A percentile compares a stretch with the other conserved stretches of the same genome.
Conservation (phyloP, 306 rosid species). For the Hippophae gyantsensis region DNA sequence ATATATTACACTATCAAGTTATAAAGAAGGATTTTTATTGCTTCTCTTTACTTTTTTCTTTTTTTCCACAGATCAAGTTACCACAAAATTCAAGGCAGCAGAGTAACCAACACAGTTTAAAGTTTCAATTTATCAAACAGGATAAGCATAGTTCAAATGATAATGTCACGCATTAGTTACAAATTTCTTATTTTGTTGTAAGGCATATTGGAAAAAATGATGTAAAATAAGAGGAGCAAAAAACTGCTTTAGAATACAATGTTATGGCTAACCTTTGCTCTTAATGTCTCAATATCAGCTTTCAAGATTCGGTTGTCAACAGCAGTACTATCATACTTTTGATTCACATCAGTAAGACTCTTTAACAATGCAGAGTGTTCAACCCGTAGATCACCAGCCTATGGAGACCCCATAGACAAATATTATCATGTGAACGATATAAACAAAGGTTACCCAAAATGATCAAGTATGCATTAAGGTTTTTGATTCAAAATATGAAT, state of each 20-base stretch:
- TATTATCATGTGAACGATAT: neutral
- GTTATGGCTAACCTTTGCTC: constrained; percentile 39
- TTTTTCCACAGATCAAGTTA: too few species aligned
- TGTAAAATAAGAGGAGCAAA: neutral
- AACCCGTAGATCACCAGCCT: constrained; percentile 42
- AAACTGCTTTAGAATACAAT: neutral
- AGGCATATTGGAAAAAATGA: neutral
- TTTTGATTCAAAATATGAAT: constrained; percentile 8
- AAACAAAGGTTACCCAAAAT: neutral
- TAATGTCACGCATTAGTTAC: too few species aligned
- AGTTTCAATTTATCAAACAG: too few species aligned
- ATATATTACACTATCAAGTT: too few species aligned
- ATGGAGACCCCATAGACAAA: constrained; percentile 3
- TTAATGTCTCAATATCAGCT: constrained; percentile 51
- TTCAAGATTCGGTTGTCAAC: constrained; percentile 50
- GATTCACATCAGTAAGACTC: constrained; percentile 43
- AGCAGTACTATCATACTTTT: constrained; percentile 40
- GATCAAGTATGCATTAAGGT: neutral
- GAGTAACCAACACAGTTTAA: too few species aligned
- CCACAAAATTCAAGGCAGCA: too few species aligned
- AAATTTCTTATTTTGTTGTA: too few species aligned
- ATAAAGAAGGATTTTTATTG: too few species aligned
- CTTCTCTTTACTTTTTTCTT: too few species aligned
- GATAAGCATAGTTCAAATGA: too few species aligned
- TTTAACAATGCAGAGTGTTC: constrained; percentile 43